Percentiles rank a stretch among this genome's conserved stretches.
Conservation (phyloP, 2,329 filamentous ascomycete genomes). For the Drechmeria coniospora region DNA sequence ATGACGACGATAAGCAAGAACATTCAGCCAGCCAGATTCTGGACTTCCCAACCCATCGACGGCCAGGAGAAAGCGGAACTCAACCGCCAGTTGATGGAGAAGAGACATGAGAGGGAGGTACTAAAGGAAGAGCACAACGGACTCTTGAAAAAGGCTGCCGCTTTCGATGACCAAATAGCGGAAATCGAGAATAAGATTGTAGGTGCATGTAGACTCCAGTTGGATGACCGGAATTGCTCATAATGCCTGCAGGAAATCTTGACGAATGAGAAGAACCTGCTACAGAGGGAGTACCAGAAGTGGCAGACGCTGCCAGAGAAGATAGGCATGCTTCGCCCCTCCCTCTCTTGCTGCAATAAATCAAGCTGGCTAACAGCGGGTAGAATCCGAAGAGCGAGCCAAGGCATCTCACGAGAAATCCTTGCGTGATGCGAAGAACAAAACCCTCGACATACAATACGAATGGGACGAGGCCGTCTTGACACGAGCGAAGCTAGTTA, state of each 20-base stretch:
- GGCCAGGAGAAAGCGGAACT: constrained; percentile 46
- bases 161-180: constrained; percentile 26
- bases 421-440: constrained; percentile 16
- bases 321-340: constrained; percentile 39
- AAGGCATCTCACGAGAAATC: constrained; percentile 15
- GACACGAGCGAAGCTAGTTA: constrained; percentile 36
- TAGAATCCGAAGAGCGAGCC: constrained; percentile 20
- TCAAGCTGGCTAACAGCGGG: constrained; percentile 9
- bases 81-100: constrained; percentile 32
- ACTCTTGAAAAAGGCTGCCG: constrained; percentile 21
- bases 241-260: constrained; percentile 26
- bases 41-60: constrained; percentile 68
- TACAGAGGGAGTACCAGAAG: constrained; percentile 50
- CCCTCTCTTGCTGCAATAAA: too few species aligned
- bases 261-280: constrained; percentile 45
- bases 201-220: constrained; percentile 5
- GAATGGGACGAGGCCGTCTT: constrained; percentile 40
- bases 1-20: constrained; percentile 51
- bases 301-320: constrained; percentile 56
- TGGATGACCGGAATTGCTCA: constrained; percentile 6
- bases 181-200: constrained; percentile 25
- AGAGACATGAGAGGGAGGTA: constrained; percentile 17
- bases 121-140: constrained; percentile 19
- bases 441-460: constrained; percentile 33
- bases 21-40: constrained; percentile 47